Conservation (phyloP, 768 basidiomycete species). For the Stropharia rugosoannulata region DNA sequence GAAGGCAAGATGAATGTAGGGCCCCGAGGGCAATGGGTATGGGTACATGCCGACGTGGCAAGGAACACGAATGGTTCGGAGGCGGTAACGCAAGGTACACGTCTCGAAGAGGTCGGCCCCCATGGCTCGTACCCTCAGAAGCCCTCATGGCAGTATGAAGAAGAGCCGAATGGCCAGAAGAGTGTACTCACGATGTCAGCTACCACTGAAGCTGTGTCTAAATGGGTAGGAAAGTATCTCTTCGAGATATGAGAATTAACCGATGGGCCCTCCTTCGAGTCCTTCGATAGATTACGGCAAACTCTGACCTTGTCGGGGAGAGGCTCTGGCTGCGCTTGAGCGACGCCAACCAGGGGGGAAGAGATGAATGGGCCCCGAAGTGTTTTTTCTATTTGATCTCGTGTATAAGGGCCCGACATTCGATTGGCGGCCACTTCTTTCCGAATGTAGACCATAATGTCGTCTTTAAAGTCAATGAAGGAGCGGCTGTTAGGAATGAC, state of each 20-base stretch:
- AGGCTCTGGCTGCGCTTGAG: neutral
- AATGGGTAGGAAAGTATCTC: neutral
- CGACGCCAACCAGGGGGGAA: neutral
- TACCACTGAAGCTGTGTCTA: neutral
- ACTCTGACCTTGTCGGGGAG: neutral
- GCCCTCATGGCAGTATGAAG: too few relatives aligned
- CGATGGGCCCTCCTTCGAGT: neutral
- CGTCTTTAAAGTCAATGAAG: neutral
- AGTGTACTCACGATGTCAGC: constrained; percentile 3
- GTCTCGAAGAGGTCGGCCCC: too few relatives aligned
- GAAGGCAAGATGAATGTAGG: neutral
- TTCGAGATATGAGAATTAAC: neutral
- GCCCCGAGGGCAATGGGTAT: too few relatives aligned
- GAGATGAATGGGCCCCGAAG: neutral
- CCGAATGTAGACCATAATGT: neutral
- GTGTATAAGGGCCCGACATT: constrained; percentile 4
- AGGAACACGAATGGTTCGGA: too few relatives aligned
- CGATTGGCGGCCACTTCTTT: neutral
- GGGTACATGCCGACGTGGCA: too few relatives aligned
- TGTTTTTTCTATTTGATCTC: too few relatives aligned
- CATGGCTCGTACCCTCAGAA: too few relatives aligned
- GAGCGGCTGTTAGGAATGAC: neutral
- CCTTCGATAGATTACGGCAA: neutral
- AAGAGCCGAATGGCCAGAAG: too few relatives aligned
- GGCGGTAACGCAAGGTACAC: too few relatives aligned